These are phyloP conservation scores for Aphanomyces astaci DNA, from an alignment of 352 stramenopile genomes.

Conservation along the genomic window DNA sequence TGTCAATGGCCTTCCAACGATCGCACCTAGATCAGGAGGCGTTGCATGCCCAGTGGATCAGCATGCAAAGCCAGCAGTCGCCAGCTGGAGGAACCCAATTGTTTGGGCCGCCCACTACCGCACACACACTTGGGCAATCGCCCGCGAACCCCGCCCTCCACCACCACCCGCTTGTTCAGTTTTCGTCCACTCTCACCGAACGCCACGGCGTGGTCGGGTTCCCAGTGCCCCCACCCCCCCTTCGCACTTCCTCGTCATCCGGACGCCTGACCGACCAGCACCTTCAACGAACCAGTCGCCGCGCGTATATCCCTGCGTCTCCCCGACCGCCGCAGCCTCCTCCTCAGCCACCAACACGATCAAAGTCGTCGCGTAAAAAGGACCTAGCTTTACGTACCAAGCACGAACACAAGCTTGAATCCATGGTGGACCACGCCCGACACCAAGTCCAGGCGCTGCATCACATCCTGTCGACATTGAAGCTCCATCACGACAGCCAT, in stretches of 20 bases:
- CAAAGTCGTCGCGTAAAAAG: neutral
- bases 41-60: too few species aligned
- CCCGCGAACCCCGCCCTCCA: too few species aligned
- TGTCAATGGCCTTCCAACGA: neutral
- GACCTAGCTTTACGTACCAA: neutral
- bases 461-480: neutral
- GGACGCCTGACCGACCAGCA: too few species aligned
- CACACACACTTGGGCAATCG: too few species aligned
- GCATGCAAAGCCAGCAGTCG: neutral
- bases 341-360: neutral
- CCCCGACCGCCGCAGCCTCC: neutral
- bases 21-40: too few species aligned
- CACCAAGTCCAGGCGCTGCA: neutral
- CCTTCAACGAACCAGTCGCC: too few species aligned
- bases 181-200: constrained; percentile 1
- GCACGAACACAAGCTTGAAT: neutral
- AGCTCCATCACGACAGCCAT: neutral
- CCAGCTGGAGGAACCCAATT: too few species aligned
- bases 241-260: neutral
- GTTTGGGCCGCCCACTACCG: too few species aligned
- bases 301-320: too few species aligned
- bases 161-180: neutral
- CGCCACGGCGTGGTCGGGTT: constrained; percentile 19
- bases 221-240: constrained; percentile 5
- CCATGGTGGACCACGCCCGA: neutral